Base-by-base conservation (phyloP, 768 basidiomycete species). In the Gloeophyllum trabeum region DNA sequence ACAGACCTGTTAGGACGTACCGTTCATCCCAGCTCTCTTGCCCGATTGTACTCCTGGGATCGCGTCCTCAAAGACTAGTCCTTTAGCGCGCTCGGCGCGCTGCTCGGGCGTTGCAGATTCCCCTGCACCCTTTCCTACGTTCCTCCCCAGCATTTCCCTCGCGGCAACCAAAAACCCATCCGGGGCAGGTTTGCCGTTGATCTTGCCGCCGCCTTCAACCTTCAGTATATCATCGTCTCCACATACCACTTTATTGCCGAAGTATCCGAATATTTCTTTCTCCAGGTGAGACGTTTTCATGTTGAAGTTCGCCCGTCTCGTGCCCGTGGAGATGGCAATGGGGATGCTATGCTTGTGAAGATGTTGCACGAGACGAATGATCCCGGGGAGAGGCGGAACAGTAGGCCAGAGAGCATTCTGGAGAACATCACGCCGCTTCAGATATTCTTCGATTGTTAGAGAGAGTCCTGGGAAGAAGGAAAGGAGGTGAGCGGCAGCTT, bases 31-130 rank as follows among this genome's bases (percentile, higher is more conserved):
- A 3, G 88, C 88, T 43, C 82, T 68, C 54, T 83, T 84, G 3
- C 79, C 89, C 5, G 87, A 86, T 48, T 81, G 75, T 48, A 92
- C 65, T 0, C 89, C 89, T 0, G 74, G 74, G 32, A 86, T 59
- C 3, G 76, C 77, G 56, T 93, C 89, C 59, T 93, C 89, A 45
- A 93, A 85, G 2, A 93, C 78, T 1, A 93, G 62, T 0, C 86
- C 86, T 45, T 66, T 75, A 24, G 56, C 57, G 30, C 85, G 66
- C 55, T 79, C 79, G 24, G 48, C 54, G 25, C 50, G 50, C 50
- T 76, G 61, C 30, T 51, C 58, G 16, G 63, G 57, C 45, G 55
- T 43, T 6, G 58, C 48, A 16, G 53, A 49, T 1, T 45, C 54
- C 44, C 51, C 58, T 18, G 66, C 61, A 2, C 56, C 54, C 24